Evolutionary conservation across 345 rosid species (phyloP), one percentile per base, ranked within the genome.

Genomic region (Cardamine occulta): DNA sequence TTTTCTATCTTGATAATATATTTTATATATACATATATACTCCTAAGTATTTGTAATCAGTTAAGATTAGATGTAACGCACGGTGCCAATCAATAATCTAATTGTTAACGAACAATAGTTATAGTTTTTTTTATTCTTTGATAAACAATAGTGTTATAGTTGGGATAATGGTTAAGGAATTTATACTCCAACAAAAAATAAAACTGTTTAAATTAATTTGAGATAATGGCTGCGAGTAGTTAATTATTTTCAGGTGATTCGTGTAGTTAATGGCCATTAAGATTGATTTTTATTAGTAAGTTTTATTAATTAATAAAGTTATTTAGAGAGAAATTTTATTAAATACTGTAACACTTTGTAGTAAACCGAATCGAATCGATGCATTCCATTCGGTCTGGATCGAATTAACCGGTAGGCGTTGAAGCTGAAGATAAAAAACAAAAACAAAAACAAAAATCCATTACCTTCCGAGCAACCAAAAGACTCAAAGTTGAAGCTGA

Each of bases 221-320:
- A 28, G 24, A 63, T 45, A 26, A 66, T 66, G 71, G 59, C 47
- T 49, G 18, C 70, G 45, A 12, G 21, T 21, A 66, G 2, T 49
- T 7, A 66, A 32, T 32, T 32, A 1, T 13, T 66, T 65, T 49
- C 70, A 66, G 70, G 70, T 49, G 58, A 66, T 49, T 18, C 70
- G 19, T 47, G 40, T 65, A 65, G 24, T 29, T 11, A 65, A 47
- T 65, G 51, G 13, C 51, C 21, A 17, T 19, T 32, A 28, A 28
- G 5, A 28, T 28, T 4, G 31, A 0, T 21, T 21, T 21, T 21
- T 21, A 1, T 21, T 21, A 21, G 23, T 21, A 21, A 21, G 3
- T 24, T 24, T 24, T 51, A 11, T 12, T 53, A 23, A 11, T 12
- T 53, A 23, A 11, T 11, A 11, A 11, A 21, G n/a, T 23, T 56